Base-by-base conservation (phyloP, 352 stramenopile species). In the Globisporangium spiculum region DNA sequence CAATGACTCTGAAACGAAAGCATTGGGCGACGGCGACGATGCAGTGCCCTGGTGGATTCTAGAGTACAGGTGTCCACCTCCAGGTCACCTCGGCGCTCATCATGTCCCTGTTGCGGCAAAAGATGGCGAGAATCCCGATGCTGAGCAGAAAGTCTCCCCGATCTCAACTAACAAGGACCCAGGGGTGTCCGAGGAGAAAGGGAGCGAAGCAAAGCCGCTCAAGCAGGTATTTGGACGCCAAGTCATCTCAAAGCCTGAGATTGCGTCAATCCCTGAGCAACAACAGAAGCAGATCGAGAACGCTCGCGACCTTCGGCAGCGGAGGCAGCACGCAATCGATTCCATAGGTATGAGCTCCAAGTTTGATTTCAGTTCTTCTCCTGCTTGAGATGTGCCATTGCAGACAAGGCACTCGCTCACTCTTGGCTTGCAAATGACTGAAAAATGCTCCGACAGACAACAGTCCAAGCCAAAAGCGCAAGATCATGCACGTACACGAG, bases 391-490 rank as follows among this genome's bases (percentile, higher is more conserved):
- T 24, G 6, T 50, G 41, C 16, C 16, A 50, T 16, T 50, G 41
- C 18, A 26, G 26, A 5, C n/a, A 20, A 16, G 32, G 16, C 10
- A n/a, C 7, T 41, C 30, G 2, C 36, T 74, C 4, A 44, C 22
- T 12, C 20, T 60, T 34, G 53, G 52, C 76, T 69, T 84, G 46
- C 18, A 10, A 50, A 50, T 50, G 41, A 50, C 41, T 50, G 14
- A 5, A 8, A 50, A n/a, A 50, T 22, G 16, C 16, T 32, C 18
- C 18, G 6, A 24, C 75, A 60, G 85, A 75, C 66, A 58, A 64
- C 44, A 91, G 85, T 69, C 83, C 85, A 10, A 91, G 76, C 32
- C 83, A 89, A 58, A 91, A 93, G 70, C 81, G 85, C 65, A 91
- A 91, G 68, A 84, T 90, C 68, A 69, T 81, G 18, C 70, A 79